Conservation (phyloP, 2,329 filamentous ascomycete genomes). For the Helotiales sp. region DNA sequence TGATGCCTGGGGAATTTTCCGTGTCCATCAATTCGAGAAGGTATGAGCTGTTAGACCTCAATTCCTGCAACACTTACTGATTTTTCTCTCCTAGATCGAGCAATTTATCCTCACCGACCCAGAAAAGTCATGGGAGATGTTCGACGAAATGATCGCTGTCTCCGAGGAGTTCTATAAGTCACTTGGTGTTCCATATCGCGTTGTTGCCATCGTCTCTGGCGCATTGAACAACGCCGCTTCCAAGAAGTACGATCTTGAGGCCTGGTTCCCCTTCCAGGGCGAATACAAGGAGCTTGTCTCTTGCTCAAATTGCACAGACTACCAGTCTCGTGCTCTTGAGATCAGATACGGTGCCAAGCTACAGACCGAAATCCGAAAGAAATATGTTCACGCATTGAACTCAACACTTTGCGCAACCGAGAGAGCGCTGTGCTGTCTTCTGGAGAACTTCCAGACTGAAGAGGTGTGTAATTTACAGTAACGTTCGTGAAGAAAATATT, state of each 20-base stretch:
- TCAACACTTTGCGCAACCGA: constrained; percentile 90
- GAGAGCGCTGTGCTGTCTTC: constrained; percentile 87
- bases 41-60: constrained; percentile 45
- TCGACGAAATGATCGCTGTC: constrained; percentile 88
- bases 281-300: constrained; percentile 99
- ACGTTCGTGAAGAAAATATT: constrained; percentile 24
- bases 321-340: constrained; percentile 92
- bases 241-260: constrained; percentile 96
- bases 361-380: constrained; percentile 83
- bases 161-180: constrained; percentile 97
- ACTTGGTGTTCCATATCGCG: constrained; percentile 84
- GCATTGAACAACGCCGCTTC: constrained; percentile 87
- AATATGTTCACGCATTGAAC: constrained; percentile 93
- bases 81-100: constrained; percentile 60
- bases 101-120: constrained; percentile 83
- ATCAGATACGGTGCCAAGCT: constrained; percentile 90
- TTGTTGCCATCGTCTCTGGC: constrained; percentile 94
- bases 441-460: constrained; percentile 96
- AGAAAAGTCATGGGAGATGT: constrained; percentile 89
- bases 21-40: constrained; percentile 98
- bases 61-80: constrained; percentile 1
- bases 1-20: constrained; percentile 97
- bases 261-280: constrained; percentile 94
- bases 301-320: constrained; percentile 97
- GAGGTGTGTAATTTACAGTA: constrained; percentile 59